Evolutionary conservation across 2,329 filamentous ascomycete genomes (phyloP), one percentile per base, ranked within the genome.

Genomic region (Chaetomiaceae sp.): DNA sequence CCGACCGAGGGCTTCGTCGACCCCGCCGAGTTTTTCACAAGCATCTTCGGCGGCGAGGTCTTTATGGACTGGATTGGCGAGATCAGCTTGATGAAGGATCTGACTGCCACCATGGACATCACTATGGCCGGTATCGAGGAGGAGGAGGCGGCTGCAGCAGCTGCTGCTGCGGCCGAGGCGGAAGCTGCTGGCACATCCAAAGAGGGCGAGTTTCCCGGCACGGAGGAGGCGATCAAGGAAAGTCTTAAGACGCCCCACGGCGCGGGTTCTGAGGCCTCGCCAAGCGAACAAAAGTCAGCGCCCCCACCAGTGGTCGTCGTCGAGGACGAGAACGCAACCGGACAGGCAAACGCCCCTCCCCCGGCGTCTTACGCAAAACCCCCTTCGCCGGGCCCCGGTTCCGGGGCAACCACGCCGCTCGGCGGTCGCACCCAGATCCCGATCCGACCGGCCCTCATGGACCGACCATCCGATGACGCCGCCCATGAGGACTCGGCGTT

Each of bases 91-190:
- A 96, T 99, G 88, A 97, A 96, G 74, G 93, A 99, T 65, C 78
- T 99, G 48, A 97, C 92, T 16, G 89, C 90, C 64, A 96, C 91
- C 39, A 97, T 99, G 92, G 93, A 99, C 64, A 97, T 99, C 60
- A 91, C 89, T 17, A 92, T 90, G 83, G 78, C 87, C 50, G 83
- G 84, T 55, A 82, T 83, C 68, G 88, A 89, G 62, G 85, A 87
- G 59, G 82, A 85, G 55, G 83, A 80, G 40, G 72, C 73, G 39
- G 70, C 69, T 12, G 72, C 71, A 54, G 68, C 68, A 0, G 67
- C 68, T 16, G 73, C 71, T 19, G 71, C 70, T 13, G 72, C 74
- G 35, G 70, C 75, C 12, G 57, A 58, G 2, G 59, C 55, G 1
- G 60, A 63, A 0, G 59, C 61, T 17, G 55, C 58, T 38, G 57